Conservation (phyloP, 257 asterid genomes). For the Ajuga chamaepitys region DNA sequence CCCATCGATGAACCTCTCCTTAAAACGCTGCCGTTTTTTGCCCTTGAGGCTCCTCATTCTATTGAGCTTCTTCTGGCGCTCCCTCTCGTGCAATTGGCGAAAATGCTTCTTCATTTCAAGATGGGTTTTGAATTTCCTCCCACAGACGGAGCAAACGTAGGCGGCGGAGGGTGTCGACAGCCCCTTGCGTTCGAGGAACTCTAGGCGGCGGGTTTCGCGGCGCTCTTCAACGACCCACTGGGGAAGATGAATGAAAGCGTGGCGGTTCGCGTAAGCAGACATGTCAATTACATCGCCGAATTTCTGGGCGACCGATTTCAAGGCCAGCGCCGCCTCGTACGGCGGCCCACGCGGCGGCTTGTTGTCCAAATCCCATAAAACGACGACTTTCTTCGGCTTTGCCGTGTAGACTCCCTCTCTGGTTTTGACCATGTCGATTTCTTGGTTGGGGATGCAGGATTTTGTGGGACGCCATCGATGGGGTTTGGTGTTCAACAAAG, state of each 20-base stretch:
- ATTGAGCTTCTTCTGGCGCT: slow-evolving; percentile 70
- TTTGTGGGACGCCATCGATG: slow-evolving; percentile 25
- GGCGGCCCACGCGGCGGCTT: slow-evolving; percentile 97
- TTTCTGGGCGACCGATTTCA: slow-evolving; percentile 54
- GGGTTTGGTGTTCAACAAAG: slow-evolving; percentile 6
- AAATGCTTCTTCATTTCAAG: slow-evolving; percentile 81
- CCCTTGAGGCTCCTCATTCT: slow-evolving; percentile 81
- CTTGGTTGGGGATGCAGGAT: slow-evolving; percentile 40
- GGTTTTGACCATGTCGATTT: slow-evolving; percentile 75
- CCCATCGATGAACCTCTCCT: slow-evolving; percentile 65
- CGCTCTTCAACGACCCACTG: slow-evolving; percentile 78
- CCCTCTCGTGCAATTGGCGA: slow-evolving; percentile 73
- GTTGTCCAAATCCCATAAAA: slow-evolving; percentile 91
- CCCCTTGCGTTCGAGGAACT: slow-evolving; percentile 64
- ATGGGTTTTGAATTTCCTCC: slow-evolving; percentile 64
- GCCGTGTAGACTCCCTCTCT: slow-evolving; percentile 58
- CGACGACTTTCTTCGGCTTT: slow-evolving; percentile 67
- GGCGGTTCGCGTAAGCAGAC: slow-evolving; percentile 86
- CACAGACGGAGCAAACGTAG: slow-evolving; percentile 79
- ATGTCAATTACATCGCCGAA: slow-evolving; percentile 77
- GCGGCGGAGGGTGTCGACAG: slow-evolving; percentile 32
- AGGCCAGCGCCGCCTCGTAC: slow-evolving; percentile 69
- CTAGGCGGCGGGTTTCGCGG: slow-evolving; percentile 50
- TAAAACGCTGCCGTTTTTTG: slow-evolving; percentile 71
- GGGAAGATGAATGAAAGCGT: slow-evolving; percentile 82